Conservation (phyloP, 176 grass and related monocot genomes). For the Aechmea fasciata region DNA sequence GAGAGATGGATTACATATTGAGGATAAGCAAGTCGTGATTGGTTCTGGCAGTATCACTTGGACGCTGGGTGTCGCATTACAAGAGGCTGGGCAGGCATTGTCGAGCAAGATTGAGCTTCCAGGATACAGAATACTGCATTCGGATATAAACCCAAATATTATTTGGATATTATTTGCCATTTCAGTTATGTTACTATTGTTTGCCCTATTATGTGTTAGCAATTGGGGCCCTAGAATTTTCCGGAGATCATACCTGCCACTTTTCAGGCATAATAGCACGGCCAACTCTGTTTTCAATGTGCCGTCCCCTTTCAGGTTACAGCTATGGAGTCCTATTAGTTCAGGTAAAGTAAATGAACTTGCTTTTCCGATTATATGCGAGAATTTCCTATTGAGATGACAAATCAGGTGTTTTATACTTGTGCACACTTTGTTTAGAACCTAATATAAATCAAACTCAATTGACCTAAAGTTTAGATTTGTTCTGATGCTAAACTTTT, state of each 20-base stretch:
- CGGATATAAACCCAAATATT: constrained; percentile 67
- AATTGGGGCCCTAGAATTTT: constrained; percentile 69
- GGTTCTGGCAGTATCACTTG: constrained; percentile 90
- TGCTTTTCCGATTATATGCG: background rate
- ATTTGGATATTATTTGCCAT: constrained; percentile 56
- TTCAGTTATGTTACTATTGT: constrained; percentile 60
- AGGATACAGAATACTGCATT: constrained; percentile 56
- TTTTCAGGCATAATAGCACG: constrained; percentile 55
- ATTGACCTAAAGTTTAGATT: no score
- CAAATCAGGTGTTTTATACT: background rate
- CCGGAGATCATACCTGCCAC: constrained; percentile 64
- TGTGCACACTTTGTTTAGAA: no score
- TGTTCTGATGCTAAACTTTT: no score
- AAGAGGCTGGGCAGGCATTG: constrained; percentile 60
- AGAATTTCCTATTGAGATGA: constrained; percentile 1
- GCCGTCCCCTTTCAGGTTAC: constrained; percentile 62
- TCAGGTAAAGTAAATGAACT: constrained; percentile 38
- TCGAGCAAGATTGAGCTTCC: constrained; percentile 54
- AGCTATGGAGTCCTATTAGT: constrained; percentile 70
- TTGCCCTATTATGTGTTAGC: constrained; percentile 48
- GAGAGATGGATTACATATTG: constrained; percentile 85
- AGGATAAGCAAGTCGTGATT: constrained; percentile 70
- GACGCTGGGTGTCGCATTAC: constrained; percentile 84
- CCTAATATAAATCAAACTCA: no score
- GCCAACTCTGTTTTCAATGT: constrained; percentile 46